Evolutionary conservation across 805 yeast genomes (phyloP).

Genomic region (Kazachstania taianensis): DNA sequence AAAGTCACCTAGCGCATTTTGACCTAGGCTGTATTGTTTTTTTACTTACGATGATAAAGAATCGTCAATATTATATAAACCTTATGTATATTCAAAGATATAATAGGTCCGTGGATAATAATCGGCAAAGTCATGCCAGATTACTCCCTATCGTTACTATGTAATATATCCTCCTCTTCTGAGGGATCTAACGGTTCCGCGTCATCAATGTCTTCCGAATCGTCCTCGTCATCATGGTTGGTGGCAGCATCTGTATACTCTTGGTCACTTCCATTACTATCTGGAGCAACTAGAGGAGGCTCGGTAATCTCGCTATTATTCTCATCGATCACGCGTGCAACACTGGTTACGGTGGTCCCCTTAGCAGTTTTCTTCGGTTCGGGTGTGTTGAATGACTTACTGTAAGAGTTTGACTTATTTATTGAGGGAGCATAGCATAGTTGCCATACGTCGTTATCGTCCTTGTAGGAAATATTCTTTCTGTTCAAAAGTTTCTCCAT

Average conservation of each 20-base stretch:
- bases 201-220: conserved; percentile 11
- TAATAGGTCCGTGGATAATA: no score
- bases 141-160: conserved; percentile 12
- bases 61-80: no score
- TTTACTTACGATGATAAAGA: no score
- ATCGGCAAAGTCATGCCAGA: not conserved
- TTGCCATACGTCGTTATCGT: conserved; percentile 4
- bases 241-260: conserved; percentile 16
- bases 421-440: conserved; percentile 7
- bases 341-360: not conserved
- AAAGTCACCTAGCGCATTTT: no score
- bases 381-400: not conserved
- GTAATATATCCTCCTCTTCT: conserved; percentile 13
- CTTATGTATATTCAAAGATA: no score
- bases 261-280: conserved; percentile 6
- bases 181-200: conserved; percentile 7
- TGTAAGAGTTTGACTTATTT: not conserved
- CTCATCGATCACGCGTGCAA: not conserved
- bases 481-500: conserved; percentile 20
- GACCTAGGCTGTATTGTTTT: no score
- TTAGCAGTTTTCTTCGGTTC: not conserved
- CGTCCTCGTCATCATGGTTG: conserved; percentile 14
- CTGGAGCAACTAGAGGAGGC: no score
- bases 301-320: not conserved
- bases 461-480: no score